Base-by-base conservation (phyloP, 2,329 filamentous ascomycete genomes). In the Xylaria sp. region DNA sequence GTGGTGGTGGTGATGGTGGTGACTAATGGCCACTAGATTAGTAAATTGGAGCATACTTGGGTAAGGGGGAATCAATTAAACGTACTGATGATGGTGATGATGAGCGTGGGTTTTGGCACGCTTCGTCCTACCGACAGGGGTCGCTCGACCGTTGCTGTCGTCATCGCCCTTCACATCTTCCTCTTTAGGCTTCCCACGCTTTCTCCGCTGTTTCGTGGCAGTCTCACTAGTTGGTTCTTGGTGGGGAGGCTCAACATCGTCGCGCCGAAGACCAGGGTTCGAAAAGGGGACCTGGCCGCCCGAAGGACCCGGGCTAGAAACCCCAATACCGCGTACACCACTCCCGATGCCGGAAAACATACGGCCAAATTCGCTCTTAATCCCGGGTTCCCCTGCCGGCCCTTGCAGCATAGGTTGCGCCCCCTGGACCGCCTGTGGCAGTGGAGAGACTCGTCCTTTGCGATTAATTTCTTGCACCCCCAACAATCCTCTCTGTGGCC, bases 391-490 rank as follows among this genome's bases (percentile, higher is more conserved):
- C 18, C 91, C 92, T 16, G 90, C 89, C 5, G 93, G 93, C 3
- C 92, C 93, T 62, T 92, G 87, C 47, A 92, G 88, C 74, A 94
- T 92, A 18, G 91, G 89, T 78, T 97, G 94, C 1, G 93, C 94
- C 25, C 95, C 95, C 78, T 98, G 94, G 0, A 98, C 94, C 25
- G 95, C 94, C 79, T 98, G 95, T 0, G 95, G 95, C 18, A 98
- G 83, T 1, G 95, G 95, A 9, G 95, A 98, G 47, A 93, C 86
- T 58, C 94, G 90, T 1, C 94, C 94, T 72, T 91, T 92, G 62
- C 93, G 90, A 76, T 93, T 94, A 68, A 91, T 90, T 66, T 93
- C 91, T 74, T 97, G 93, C 12, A 97, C 86, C 2, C 89, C 90
- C n/a, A 97, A 83, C 51, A 97, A 84, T 44, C 88, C 90, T 69